These are phyloP conservation scores for Coleophoma crateriformis DNA, from an alignment of 2,329 filamentous ascomycete genomes.

Conservation along the genomic window DNA sequence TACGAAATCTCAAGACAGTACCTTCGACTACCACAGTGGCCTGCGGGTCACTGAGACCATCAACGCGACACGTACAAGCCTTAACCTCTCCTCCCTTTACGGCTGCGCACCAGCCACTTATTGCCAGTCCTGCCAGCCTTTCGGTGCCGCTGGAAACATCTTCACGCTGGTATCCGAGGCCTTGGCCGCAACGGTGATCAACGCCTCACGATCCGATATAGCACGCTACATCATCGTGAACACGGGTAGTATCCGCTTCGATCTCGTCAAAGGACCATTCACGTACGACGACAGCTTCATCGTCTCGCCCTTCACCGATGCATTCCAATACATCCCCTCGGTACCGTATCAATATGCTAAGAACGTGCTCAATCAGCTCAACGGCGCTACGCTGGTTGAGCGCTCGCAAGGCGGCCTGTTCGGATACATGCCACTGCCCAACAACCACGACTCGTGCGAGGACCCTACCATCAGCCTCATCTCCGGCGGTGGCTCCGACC, in stretches of 20 bases:
- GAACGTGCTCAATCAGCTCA: conserved; percentile 55
- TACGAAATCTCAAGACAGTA: conserved; percentile 61
- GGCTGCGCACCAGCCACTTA: conserved; percentile 75
- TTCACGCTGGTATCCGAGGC: conserved; percentile 57
- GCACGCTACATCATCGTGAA: conserved; percentile 74
- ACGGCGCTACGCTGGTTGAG: conserved; percentile 35
- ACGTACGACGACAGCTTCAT: conserved; percentile 81
- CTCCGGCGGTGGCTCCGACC: conserved; percentile 3
- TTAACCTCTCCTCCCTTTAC: conserved; percentile 66
- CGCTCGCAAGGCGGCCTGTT: conserved; percentile 8
- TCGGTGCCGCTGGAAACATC: conserved; percentile 67
- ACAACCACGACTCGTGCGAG: conserved; percentile 29
- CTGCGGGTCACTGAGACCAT: conserved; percentile 67
- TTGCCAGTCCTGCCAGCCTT: conserved; percentile 77
- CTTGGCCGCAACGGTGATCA: conserved; percentile 62
- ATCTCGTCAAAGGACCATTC: conserved; percentile 86
- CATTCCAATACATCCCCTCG: conserved; percentile 69
- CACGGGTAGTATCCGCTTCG: conserved; percentile 86
- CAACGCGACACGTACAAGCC: conserved; percentile 55
- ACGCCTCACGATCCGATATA: conserved; percentile 49
- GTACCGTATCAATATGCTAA: conserved; percentile 72
- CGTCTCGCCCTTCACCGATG: conserved; percentile 80
- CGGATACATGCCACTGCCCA: conserved; percentile 9
- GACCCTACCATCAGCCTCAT: conserved; percentile 17
- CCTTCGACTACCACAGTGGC: conserved; percentile 71